These are phyloP conservation scores for Zanthoxylum bungeanum DNA, from an alignment of 345 rosid genomes.

Conservation along the genomic window DNA sequence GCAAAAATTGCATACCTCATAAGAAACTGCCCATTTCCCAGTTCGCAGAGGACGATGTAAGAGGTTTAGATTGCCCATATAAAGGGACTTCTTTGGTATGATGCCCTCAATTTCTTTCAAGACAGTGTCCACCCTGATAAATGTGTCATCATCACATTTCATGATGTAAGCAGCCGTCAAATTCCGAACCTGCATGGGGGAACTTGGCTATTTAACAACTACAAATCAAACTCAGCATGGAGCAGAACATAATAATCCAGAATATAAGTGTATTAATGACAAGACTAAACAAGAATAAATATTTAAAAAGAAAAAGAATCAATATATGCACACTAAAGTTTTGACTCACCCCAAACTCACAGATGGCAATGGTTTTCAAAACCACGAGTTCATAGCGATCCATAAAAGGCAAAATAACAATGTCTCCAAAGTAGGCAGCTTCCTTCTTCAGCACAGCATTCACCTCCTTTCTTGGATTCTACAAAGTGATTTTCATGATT, in stretches of 20 bases:
- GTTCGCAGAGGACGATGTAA: conserved; percentile 88
- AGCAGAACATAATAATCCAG: not conserved
- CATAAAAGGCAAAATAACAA: conserved; percentile 90
- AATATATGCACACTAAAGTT: conserved; percentile 13
- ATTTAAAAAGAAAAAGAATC: not conserved
- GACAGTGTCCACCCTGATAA: conserved; percentile 75
- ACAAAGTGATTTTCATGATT: conserved; percentile 23
- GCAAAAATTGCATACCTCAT: conserved; percentile 59
- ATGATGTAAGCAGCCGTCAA: conserved; percentile 74
- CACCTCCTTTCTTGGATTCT: conserved; percentile 93
- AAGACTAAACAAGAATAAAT: not conserved
- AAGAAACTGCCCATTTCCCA: conserved; percentile 96
- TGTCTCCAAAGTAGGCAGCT: conserved; percentile 90
- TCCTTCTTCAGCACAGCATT: conserved; percentile 88
- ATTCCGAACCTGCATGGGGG: conserved; percentile 65
- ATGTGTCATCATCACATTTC: conserved; percentile 98
- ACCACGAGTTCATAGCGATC: conserved; percentile 97
- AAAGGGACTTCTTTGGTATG: conserved; percentile 61
- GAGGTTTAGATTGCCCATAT: conserved; percentile 96
- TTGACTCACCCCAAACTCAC: conserved; percentile 90
- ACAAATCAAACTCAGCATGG: not conserved
- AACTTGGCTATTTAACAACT: conserved; percentile 6
- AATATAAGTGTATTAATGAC: not conserved
- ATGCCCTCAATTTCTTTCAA: conserved; percentile 71
- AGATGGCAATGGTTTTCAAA: conserved; percentile 90